phyloP scores from a whole-genome alignment of 768 basidiomycete genomes.

The Nidularia pulvinata region DNA sequence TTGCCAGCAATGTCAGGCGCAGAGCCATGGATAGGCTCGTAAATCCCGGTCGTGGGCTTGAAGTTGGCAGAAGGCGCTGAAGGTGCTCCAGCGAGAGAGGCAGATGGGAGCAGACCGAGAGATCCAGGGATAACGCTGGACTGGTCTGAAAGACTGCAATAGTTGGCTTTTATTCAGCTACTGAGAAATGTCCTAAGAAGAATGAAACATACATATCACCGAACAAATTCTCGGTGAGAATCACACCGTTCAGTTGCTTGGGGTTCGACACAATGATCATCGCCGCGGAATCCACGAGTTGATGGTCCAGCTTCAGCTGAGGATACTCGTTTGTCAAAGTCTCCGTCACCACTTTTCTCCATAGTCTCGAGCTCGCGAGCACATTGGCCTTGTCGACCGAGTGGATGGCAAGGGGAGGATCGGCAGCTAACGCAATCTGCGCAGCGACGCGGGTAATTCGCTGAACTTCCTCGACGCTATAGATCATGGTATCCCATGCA shows the following conservation, averaged over 20 bases:
- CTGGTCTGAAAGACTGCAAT: constrained; percentile 87
- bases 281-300: constrained; percentile 93
- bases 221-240: constrained; percentile 95
- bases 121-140: constrained; percentile 98
- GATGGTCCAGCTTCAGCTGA: constrained; percentile 84
- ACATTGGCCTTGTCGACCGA: constrained; percentile 99
- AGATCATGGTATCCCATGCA: constrained; percentile 94
- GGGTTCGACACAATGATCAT: constrained; percentile 95
- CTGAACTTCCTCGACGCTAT: constrained; percentile 89
- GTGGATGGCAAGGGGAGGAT: constrained; percentile 88
- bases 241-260: constrained; percentile 90
- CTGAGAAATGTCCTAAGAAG: background rate
- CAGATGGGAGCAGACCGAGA: constrained; percentile 93
- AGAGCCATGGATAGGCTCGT: constrained; percentile 97
- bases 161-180: background rate
- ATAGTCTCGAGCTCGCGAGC: constrained; percentile 90
- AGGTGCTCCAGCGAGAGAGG: constrained; percentile 90
- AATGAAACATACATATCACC: constrained; percentile 84
- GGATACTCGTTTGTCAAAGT: constrained; percentile 86
- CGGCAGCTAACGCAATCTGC: constrained; percentile 79
- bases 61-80: constrained; percentile 62
- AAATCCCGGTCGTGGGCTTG: constrained; percentile 84
- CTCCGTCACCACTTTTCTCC: constrained; percentile 92
- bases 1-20: constrained; percentile 96
- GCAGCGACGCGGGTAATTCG: constrained; percentile 96